These are phyloP conservation scores for Talaromyces ruber DNA, from an alignment of 495 filamentous ascomycete genomes.

Conservation along the genomic window DNA sequence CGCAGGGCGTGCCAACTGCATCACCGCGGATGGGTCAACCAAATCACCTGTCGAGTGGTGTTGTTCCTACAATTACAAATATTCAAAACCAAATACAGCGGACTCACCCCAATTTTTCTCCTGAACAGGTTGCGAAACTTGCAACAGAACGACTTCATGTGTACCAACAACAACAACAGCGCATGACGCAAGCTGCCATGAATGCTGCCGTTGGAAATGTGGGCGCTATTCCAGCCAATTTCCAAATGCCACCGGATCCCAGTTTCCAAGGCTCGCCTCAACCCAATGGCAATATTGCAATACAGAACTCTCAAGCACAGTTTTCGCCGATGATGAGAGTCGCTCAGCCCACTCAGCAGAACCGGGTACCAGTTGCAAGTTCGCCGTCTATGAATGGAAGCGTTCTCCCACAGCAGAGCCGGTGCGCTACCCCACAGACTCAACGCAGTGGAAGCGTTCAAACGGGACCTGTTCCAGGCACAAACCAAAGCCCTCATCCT, in stretches of 20 bases:
- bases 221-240: constrained; percentile 28
- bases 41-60: constrained; percentile 43
- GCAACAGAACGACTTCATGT: constrained; percentile 51
- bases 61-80: constrained; percentile 44
- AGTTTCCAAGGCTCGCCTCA: constrained; percentile 30
- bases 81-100: constrained; percentile 43
- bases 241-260: constrained; percentile 31
- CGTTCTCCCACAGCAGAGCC: constrained; percentile 27
- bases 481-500: constrained; percentile 37
- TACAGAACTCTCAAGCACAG: constrained; percentile 46
- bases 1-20: constrained; percentile 38
- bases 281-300: constrained; percentile 25
- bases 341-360: constrained; percentile 47
- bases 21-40: constrained; percentile 45
- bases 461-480: constrained; percentile 24
- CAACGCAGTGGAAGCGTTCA: constrained; percentile 40
- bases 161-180: constrained; percentile 40
- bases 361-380: constrained; percentile 27
- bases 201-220: constrained; percentile 54
- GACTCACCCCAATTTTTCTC: constrained; percentile 45
- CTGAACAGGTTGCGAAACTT: constrained; percentile 51
- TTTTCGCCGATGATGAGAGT: constrained; percentile 68
- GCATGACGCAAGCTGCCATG: constrained; percentile 53
- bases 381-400: constrained; percentile 33
- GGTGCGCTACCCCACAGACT: constrained; percentile 41